Evolutionary conservation across 495 filamentous ascomycete species (phyloP).

Genomic region (Diplogelasinospora grovesii): DNA sequence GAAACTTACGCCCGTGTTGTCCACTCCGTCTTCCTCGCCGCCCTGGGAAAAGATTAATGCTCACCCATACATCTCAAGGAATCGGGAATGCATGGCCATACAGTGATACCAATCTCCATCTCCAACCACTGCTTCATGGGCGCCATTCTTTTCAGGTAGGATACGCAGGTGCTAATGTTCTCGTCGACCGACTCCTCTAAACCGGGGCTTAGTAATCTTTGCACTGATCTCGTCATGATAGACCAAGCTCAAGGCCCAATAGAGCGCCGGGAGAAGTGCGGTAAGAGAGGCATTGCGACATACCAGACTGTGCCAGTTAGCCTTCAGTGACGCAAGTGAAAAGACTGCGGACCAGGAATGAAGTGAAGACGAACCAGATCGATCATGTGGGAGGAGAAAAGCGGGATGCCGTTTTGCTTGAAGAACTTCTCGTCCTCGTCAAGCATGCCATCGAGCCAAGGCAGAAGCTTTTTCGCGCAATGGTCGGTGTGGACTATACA

Average conservation of each 20-base stretch:
- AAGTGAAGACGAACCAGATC: constrained; percentile 49
- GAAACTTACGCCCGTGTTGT: constrained; percentile 65
- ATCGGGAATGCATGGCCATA: constrained; percentile 83
- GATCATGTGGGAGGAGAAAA: constrained; percentile 97
- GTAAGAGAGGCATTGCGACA: neutral
- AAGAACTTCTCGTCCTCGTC: constrained; percentile 88
- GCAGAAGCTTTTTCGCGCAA: constrained; percentile 86
- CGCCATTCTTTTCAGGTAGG: constrained; percentile 83
- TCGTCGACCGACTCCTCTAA: constrained; percentile 76
- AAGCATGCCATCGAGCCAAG: constrained; percentile 95
- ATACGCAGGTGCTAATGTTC: constrained; percentile 86
- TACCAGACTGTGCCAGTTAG: constrained; percentile 19
- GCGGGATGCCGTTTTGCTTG: constrained; percentile 84
- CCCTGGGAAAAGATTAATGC: constrained; percentile 62
- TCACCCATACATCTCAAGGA: no score
- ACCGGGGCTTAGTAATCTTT: neutral
- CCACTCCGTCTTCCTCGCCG: constrained; percentile 85
- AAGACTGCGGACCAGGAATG: no score
- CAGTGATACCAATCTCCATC: constrained; percentile 61
- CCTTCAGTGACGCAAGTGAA: no score
- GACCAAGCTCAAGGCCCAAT: neutral
- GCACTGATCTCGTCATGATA: no score
- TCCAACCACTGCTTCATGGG: constrained; percentile 99
- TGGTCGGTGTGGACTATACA: constrained; percentile 50
- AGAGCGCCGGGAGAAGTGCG: neutral